Percentiles rank a stretch among this genome's conserved stretches.
Evolutionary conservation across 2,329 filamentous ascomycete species (phyloP).

Genomic region (Fusarium globosum): DNA sequence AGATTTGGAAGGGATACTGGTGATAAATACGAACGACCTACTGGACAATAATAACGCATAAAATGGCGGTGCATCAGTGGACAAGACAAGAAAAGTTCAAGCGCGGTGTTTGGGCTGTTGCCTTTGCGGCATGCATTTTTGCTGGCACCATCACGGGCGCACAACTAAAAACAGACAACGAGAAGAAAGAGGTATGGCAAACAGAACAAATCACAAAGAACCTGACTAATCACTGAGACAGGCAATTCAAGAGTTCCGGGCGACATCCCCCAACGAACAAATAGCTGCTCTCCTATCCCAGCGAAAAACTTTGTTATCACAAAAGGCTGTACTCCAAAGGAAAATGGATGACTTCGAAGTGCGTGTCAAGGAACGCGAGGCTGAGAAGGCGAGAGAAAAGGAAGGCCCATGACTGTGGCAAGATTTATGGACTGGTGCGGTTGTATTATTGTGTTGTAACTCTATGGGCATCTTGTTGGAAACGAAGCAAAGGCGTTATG

Average conservation of each 20-base stretch:
- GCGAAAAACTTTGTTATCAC: slow-evolving; percentile 52
- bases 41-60: neutral
- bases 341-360: slow-evolving; percentile 56
- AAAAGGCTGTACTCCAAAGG: slow-evolving; percentile 54
- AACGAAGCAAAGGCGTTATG: slow-evolving; percentile 23
- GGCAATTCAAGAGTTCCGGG: slow-evolving; percentile 53
- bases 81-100: slow-evolving; percentile 50
- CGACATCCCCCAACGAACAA: slow-evolving; percentile 56
- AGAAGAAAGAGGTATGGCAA: slow-evolving; percentile 56
- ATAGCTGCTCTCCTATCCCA: slow-evolving; percentile 58
- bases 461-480: slow-evolving; percentile 11
- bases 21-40: slow-evolving; percentile 12
- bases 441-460: slow-evolving; percentile 30
- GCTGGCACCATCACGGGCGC: slow-evolving; percentile 62
- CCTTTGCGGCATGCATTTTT: slow-evolving; percentile 59
- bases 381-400: slow-evolving; percentile 41
- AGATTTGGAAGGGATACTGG: slow-evolving; percentile 46
- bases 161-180: slow-evolving; percentile 60
- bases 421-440: neutral
- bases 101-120: slow-evolving; percentile 54
- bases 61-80: slow-evolving; percentile 40
- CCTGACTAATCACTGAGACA: slow-evolving; percentile 20
- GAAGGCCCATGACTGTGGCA: neutral
- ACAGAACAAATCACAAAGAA: neutral
- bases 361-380: slow-evolving; percentile 53